Conservation (phyloP, 345 rosid species). For the Excoecaria cochinchinensis region DNA sequence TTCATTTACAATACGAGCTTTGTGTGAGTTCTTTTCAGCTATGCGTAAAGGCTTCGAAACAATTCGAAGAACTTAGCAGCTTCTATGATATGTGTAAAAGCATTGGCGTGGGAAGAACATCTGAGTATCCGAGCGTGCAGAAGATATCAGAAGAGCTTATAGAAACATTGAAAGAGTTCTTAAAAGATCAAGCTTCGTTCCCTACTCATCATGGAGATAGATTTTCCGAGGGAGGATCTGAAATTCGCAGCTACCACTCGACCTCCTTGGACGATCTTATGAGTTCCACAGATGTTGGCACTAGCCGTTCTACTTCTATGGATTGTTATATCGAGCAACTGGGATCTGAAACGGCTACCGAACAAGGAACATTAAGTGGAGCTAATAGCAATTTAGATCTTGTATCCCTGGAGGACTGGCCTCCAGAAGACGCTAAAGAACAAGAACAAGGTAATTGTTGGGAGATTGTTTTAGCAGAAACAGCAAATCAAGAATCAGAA, state of each 20-base stretch:
- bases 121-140: slow-evolving; percentile 78
- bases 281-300: slow-evolving; percentile 36
- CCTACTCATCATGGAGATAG: slow-evolving; percentile 18
- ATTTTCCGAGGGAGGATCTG: slow-evolving; percentile 34
- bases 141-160: slow-evolving; percentile 70
- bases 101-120: slow-evolving; percentile 59
- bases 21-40: slow-evolving; percentile 63
- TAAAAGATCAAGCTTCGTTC: slow-evolving; percentile 71
- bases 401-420: slow-evolving; percentile 43
- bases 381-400: slow-evolving; percentile 27
- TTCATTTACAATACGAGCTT: slow-evolving; percentile 59
- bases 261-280: slow-evolving; percentile 58
- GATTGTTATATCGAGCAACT: slow-evolving; percentile 34
- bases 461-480: slow-evolving; percentile 55
- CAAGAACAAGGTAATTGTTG: slow-evolving; percentile 31
- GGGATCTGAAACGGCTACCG: slow-evolving; percentile 23
- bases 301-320: slow-evolving; percentile 19
- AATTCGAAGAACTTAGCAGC: slow-evolving; percentile 60
- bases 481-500: slow-evolving; percentile 27
- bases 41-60: slow-evolving; percentile 60
- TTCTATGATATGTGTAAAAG: slow-evolving; percentile 57
- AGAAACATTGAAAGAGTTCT: slow-evolving; percentile 70
- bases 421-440: slow-evolving; percentile 13
- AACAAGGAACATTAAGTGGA: slow-evolving; percentile 20
- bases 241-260: slow-evolving; percentile 39